phyloP scores from a whole-genome alignment of 2,329 filamentous ascomycete genomes.

The Colletotrichum spinosum region DNA sequence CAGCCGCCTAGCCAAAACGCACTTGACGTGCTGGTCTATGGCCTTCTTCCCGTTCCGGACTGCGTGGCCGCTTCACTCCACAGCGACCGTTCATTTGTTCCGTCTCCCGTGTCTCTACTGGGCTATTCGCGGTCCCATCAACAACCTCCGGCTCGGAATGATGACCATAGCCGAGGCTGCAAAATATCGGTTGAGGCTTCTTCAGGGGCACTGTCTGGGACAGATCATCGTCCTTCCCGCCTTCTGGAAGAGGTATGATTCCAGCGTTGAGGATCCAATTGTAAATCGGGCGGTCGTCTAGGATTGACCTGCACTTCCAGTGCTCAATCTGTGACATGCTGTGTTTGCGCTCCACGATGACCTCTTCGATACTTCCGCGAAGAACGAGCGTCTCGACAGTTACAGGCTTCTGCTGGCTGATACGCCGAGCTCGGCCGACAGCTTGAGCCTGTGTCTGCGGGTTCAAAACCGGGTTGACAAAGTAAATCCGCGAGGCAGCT shows the following conservation, averaged over 20 bases:
- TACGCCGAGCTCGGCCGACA: slow-evolving; percentile 88
- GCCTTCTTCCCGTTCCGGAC: slow-evolving; percentile 32
- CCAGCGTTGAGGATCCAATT: slow-evolving; percentile 68
- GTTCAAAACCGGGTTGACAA: slow-evolving; percentile 88
- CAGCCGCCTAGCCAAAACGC: background rate
- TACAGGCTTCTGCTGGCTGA: slow-evolving; percentile 84
- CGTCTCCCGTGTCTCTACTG: no score
- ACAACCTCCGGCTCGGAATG: slow-evolving; percentile 61
- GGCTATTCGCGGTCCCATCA: no score
- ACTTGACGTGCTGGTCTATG: background rate
- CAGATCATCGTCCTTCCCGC: slow-evolving; percentile 45
- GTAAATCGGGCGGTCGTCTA: slow-evolving; percentile 68
- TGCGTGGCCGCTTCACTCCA: slow-evolving; percentile 41
- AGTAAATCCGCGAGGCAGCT: slow-evolving; percentile 86
- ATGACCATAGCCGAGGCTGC: slow-evolving; percentile 56
- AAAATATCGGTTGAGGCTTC: slow-evolving; percentile 62
- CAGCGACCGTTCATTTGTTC: slow-evolving; percentile 1
- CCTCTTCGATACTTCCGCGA: slow-evolving; percentile 84
- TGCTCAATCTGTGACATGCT: slow-evolving; percentile 79
- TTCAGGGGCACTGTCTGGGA: slow-evolving; percentile 62
- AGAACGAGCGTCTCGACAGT: slow-evolving; percentile 89
- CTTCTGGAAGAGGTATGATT: slow-evolving; percentile 52
- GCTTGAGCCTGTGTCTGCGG: slow-evolving; percentile 90
- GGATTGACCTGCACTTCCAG: slow-evolving; percentile 64
- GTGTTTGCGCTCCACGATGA: slow-evolving; percentile 78